Evolutionary conservation across 2,329 filamentous ascomycete genomes (phyloP), one percentile per base, ranked within the genome.

Genomic region (Colletotrichum cuscutae): DNA sequence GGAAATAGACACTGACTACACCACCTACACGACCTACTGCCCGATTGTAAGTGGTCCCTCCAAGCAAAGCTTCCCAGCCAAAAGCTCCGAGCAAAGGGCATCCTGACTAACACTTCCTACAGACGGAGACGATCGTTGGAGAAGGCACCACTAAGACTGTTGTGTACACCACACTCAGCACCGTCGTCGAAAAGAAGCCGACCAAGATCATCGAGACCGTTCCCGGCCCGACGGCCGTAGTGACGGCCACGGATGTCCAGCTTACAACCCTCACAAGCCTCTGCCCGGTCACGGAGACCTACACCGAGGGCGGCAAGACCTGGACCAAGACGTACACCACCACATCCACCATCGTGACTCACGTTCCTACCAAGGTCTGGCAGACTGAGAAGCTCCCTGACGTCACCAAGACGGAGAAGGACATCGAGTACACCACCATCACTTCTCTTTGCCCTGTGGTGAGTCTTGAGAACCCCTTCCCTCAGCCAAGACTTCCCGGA

Each of bases 1-100:
- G 3, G 71, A 80, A 30, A 84, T 82, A 0, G 79, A 81, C 30
- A 79, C 84, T 8, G 79, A 79, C 15, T 84, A 86, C 77, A 81
- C 78, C 12, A 87, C 86, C 5, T 73, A 82, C 53, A 88, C 86
- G 12, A 82, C 80, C n/a, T 79, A 86, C 22, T 86, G 84, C 78
- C 84, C 85, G 13, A 77, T 87, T 15, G 66, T 68, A 54, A 62
- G 65, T 24, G 11, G 2, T 42, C 5, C 7, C 28, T 19, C 1
- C 11, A 9, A 28, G 13, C 11, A 9, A 12, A 37, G 24, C 12
- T 19, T 42, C 5, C 11, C 3, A 32, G 30, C 30, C 9, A 32
- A 32, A 3, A 32, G 30, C 30, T 32, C 30, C 9, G 8, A 22
- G n/a, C 4, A 5, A 8, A 26, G 15, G 11, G n/a, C 4, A n/a